Evolutionary conservation across 2,329 filamentous ascomycete species (phyloP).

Genomic region (Xenoacremonium recifei): DNA sequence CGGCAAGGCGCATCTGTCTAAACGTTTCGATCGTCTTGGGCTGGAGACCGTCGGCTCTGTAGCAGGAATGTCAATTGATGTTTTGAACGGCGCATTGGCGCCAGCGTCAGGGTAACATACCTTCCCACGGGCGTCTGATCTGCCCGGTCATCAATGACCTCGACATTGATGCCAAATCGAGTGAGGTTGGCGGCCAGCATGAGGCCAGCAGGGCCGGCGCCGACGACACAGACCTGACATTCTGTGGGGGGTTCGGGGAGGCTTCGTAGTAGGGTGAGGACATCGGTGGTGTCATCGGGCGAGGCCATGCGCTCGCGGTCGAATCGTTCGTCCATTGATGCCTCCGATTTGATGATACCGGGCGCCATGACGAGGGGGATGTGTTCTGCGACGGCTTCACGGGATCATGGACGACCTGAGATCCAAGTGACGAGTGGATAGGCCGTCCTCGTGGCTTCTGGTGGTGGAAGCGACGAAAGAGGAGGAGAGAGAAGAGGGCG

Average conservation of each 20-base stretch:
- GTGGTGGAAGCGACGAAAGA: constrained; percentile 9
- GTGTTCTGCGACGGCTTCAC: constrained; percentile 12
- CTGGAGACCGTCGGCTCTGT: constrained; percentile 68
- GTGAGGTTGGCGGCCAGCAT: constrained; percentile 57
- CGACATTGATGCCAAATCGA: constrained; percentile 63
- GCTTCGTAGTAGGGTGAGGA: constrained; percentile 48
- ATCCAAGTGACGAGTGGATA: constrained; percentile 17
- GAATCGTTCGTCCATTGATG: constrained; percentile 24
- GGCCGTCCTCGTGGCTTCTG: constrained; percentile 22
- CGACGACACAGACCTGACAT: constrained; percentile 51
- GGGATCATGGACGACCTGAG: constrained; percentile 29
- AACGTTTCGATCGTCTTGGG: constrained; percentile 79
- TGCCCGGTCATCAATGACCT: constrained; percentile 66
- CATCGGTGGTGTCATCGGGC: constrained; percentile 38
- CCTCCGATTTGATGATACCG: constrained; percentile 33
- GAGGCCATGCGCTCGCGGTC: constrained; percentile 26
- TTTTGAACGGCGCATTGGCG: constrained; percentile 5
- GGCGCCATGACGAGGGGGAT: constrained; percentile 26
- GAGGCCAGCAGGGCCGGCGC: constrained; percentile 55
- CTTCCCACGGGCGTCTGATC: constrained; percentile 66
- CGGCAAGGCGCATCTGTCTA: constrained; percentile 70
- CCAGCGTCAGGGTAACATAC: constrained; percentile 27
- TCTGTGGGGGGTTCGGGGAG: constrained; percentile 45
- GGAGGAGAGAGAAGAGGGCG: constrained; percentile 1
- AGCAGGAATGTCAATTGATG: constrained; percentile 16